Conservation (phyloP, 768 basidiomycete genomes). For the Gloeophyllum trabeum region DNA sequence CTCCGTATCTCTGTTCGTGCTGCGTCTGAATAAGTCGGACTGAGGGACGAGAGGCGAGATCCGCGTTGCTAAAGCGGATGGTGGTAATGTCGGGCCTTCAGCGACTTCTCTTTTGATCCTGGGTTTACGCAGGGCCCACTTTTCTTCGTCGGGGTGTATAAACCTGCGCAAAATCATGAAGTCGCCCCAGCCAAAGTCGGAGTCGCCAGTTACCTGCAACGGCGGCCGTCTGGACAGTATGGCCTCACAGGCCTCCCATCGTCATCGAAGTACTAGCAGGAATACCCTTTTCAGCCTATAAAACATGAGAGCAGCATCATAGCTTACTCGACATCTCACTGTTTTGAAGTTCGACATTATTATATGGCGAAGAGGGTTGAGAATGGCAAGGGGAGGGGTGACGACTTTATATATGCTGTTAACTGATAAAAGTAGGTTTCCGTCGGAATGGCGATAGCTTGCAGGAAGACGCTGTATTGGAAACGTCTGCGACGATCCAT, state of each 20-base stretch:
- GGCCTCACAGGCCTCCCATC: conserved; percentile 29
- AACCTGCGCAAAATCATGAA: background rate
- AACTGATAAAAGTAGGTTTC: too few relatives aligned
- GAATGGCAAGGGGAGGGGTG: background rate
- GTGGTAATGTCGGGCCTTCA: background rate
- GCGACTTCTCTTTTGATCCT: background rate
- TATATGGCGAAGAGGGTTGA: background rate
- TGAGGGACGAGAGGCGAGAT: conserved; percentile 31
- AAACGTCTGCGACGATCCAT: too few relatives aligned
- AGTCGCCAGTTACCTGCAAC: conserved; percentile 32
- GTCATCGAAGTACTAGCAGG: conserved; percentile 34
- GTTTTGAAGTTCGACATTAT: background rate
- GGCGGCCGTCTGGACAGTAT: conserved; percentile 33
- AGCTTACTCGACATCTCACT: background rate
- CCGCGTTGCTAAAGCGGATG: conserved; percentile 12
- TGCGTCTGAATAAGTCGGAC: conserved; percentile 28
- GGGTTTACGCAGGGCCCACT: background rate
- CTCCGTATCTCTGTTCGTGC: too few relatives aligned
- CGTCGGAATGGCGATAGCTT: too few relatives aligned
- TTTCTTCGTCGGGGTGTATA: background rate
- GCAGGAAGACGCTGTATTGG: too few relatives aligned
- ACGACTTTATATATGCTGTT: background rate
- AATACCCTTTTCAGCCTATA: conserved; percentile 5
- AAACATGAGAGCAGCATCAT: background rate
- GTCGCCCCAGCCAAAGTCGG: background rate